Evolutionary conservation across 345 rosid species (phyloP).

Genomic region (Melastoma malabathricum): DNA sequence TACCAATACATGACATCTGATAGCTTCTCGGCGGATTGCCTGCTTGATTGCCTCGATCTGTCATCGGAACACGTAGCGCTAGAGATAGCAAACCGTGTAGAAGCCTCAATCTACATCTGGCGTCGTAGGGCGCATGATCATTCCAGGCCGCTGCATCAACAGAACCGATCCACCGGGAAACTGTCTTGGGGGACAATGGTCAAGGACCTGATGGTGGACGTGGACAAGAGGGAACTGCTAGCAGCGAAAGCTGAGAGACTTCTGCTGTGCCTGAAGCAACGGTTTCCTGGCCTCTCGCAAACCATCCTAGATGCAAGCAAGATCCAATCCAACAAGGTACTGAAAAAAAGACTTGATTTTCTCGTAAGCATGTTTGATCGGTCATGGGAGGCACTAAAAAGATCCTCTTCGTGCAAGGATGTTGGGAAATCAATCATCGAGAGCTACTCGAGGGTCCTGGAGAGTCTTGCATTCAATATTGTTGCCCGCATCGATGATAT

Average conservation of each 20-base stretch:
- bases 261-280: slow-evolving; percentile 77
- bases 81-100: slow-evolving; percentile 86
- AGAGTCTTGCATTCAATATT: slow-evolving; percentile 79
- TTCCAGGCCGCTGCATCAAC: slow-evolving; percentile 32
- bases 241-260: slow-evolving; percentile 86
- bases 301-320: slow-evolving; percentile 83
- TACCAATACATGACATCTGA: slow-evolving; percentile 72
- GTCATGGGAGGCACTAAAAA: too few species aligned
- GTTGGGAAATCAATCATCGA: slow-evolving; percentile 88
- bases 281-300: slow-evolving; percentile 77
- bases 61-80: slow-evolving; percentile 73
- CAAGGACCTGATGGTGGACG: slow-evolving; percentile 74
- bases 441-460: slow-evolving; percentile 89
- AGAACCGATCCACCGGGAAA: slow-evolving; percentile 41
- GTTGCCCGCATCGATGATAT: slow-evolving; percentile 81
- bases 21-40: slow-evolving; percentile 67
- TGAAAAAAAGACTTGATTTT: too few species aligned
- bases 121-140: slow-evolving; percentile 45
- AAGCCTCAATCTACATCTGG: slow-evolving; percentile 80
- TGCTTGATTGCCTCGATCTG: slow-evolving; percentile 81
- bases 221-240: slow-evolving; percentile 73
- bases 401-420: too few species aligned
- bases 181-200: slow-evolving; percentile 77
- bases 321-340: slow-evolving; percentile 88
- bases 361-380: too few species aligned